Percentiles rank a stretch among this genome's conserved stretches.
Conservation (phyloP, 768 basidiomycete genomes). For the Termitomyces sp. region DNA sequence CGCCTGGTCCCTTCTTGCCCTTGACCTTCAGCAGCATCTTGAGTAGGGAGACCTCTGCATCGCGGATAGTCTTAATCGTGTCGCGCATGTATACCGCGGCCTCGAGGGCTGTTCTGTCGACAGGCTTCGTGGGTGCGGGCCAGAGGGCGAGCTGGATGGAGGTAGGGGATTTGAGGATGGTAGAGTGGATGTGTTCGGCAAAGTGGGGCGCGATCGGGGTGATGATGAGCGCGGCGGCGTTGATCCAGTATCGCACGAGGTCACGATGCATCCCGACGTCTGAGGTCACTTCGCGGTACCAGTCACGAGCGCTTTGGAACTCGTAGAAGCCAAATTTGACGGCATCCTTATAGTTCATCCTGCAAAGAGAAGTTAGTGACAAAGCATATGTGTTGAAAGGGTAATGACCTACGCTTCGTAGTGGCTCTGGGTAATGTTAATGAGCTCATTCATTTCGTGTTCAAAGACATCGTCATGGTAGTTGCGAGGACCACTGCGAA, state of each 20-base stretch:
- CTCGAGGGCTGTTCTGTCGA: constrained; percentile 66
- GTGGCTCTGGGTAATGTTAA: constrained; percentile 73
- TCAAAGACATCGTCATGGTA: constrained; percentile 91
- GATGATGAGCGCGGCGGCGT: constrained; percentile 71
- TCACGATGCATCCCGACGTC: constrained; percentile 91
- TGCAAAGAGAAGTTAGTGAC: constrained; percentile 23
- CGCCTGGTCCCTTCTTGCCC: constrained; percentile 44
- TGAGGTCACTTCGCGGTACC: constrained; percentile 90
- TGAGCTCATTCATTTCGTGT: constrained; percentile 83
- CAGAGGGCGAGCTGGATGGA: constrained; percentile 83
- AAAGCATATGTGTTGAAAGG: neutral
- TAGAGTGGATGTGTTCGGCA: constrained; percentile 84
- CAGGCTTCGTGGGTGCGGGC: constrained; percentile 60
- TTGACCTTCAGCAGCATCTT: constrained; percentile 81
- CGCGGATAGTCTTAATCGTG: constrained; percentile 88
- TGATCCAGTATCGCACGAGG: constrained; percentile 83
- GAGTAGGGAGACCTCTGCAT: constrained; percentile 72
- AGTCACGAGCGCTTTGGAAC: constrained; percentile 85
- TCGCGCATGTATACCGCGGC: constrained; percentile 82
- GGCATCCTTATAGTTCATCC: constrained; percentile 94
- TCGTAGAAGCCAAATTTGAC: constrained; percentile 96
- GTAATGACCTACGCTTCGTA: constrained; percentile 65
- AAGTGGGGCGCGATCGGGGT: constrained; percentile 91
- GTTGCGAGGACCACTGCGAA: constrained; percentile 71
- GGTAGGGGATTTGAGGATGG: constrained; percentile 63